A percentile compares a stretch with the other conserved stretches of the same genome.
Conservation (phyloP, 1,284 basidiomycete genomes). For the Testicularia cyperi region DNA sequence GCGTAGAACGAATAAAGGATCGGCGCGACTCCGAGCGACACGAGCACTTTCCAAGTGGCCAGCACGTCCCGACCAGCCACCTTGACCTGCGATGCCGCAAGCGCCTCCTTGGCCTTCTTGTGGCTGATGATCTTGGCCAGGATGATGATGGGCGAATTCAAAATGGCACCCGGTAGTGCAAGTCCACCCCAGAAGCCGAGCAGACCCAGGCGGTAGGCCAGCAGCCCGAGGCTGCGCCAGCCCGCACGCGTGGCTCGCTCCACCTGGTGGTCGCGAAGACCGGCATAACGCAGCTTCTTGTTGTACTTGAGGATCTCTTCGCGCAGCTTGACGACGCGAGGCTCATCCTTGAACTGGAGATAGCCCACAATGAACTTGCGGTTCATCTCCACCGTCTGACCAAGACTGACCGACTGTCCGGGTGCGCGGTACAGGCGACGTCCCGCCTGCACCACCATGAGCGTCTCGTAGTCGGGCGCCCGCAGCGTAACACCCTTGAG, state of each 20-base stretch:
- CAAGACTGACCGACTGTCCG: constrained; percentile 87
- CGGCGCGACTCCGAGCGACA: constrained; percentile 86
- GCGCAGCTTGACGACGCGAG: constrained; percentile 79
- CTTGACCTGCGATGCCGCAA: constrained; percentile 94
- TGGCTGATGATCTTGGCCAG: constrained; percentile 84
- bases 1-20: constrained; percentile 70
- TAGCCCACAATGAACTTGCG: constrained; percentile 93
- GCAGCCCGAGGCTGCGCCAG: constrained; percentile 83
- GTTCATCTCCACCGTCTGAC: constrained; percentile 95
- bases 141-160: constrained; percentile 94
- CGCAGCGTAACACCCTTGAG: constrained; percentile 94
- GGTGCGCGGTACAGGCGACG: constrained; percentile 92
- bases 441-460: constrained; percentile 97
- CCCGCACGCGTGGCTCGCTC: constrained; percentile 67
- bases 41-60: constrained; percentile 96
- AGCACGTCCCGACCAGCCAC: constrained; percentile 91
- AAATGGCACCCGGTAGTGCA: constrained; percentile 88
- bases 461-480: constrained; percentile 94
- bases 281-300: constrained; percentile 82
- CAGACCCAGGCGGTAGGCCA: constrained; percentile 80
- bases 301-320: constrained; percentile 91
- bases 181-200: constrained; percentile 81
- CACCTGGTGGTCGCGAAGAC: constrained; percentile 97
- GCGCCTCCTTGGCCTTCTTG: constrained; percentile 92
- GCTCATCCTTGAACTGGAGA: constrained; percentile 86